Evolutionary conservation across 2,329 filamentous ascomycete genomes (phyloP), one percentile per base, ranked within the genome.

Genomic region (Thielaviopsis populi): DNA sequence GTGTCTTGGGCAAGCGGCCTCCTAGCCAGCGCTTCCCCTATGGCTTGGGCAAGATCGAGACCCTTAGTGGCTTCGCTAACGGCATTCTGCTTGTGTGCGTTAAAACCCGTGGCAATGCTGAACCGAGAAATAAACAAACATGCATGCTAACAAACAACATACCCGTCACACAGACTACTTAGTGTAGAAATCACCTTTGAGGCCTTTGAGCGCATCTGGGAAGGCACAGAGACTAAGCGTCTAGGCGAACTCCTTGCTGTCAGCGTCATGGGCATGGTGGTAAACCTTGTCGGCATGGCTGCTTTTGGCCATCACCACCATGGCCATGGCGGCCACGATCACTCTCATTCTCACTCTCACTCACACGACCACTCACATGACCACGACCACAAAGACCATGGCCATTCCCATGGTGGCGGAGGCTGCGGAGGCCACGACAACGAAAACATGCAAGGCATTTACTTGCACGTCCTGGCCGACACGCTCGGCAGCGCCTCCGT

Each of bases 401-500:
- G 69, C 40, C 70, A 74, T 59, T 71, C 71, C 59, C 59, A 61
- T 30, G 27, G 53, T 53, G 66, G 67, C 67, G 72, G 69, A 64
- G 67, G 27, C 68, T 75, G 72, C 65, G 68, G 70, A 70, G 22
- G 76, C n/a, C 87, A 91, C 70, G 87, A 90, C 67, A 96, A 96
- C 73, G 94, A 99, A 70, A 99, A 99, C 72, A 96, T 99, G 91
- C 77, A 94, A 69, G 94, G 94, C 13, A 97, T 99, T 68, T 99
- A 95, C 74, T 78, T 99, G 22, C 94, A 99, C 71, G 89, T 99
- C 61, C 80, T 97, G 33, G 94, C 94, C 5, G 94, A 99, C 72
- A 95, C 94, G 0, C 84, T 97, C 37, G 94, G 94, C 30, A 96
- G 91, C 63, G 88, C 91, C 1, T 94, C 94, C 0, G 94, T 99